phyloP scores from a whole-genome alignment of 306 rosid species.

The Vigna angularis region DNA sequence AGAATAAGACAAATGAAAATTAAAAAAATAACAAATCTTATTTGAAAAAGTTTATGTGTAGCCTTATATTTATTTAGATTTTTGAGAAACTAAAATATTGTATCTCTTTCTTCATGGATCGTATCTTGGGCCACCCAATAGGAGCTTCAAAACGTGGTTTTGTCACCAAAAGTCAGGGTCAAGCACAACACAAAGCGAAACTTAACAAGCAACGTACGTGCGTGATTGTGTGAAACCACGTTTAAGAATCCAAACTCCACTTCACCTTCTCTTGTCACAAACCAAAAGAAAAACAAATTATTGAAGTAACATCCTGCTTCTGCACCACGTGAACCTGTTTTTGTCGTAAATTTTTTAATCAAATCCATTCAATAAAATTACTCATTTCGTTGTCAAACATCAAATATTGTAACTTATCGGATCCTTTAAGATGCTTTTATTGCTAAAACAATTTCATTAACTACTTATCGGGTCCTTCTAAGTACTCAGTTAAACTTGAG shows the following conservation, averaged over 20 bases:
- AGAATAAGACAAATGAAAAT: constrained; percentile 23
- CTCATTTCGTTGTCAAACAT: constrained; percentile 38
- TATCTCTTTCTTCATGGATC: constrained; percentile 24
- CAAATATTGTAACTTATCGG: not conserved
- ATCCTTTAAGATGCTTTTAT: not conserved
- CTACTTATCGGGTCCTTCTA: not conserved
- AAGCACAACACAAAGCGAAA: constrained; percentile 27
- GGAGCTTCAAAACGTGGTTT: constrained; percentile 46
- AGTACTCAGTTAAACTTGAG: not conserved
- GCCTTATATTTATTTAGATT: constrained; percentile 20
- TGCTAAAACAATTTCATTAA: not conserved
- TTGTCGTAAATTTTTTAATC: not conserved
- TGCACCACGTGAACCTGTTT: constrained; percentile 65
- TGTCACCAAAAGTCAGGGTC: constrained; percentile 42
- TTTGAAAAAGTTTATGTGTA: constrained; percentile 29
- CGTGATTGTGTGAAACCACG: constrained; percentile 34
- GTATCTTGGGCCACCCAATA: constrained; percentile 42
- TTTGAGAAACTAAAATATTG: constrained; percentile 1
- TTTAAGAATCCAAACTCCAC: constrained; percentile 9
- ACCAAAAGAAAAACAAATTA: not conserved
- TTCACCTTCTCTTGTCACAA: constrained; percentile 25
- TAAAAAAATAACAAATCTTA: not conserved
- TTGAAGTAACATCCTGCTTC: constrained; percentile 36
- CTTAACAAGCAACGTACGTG: constrained; percentile 36
- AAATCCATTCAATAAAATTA: not conserved